phyloP scores from a whole-genome alignment of 768 basidiomycete genomes.

The Boletus reticulatus region DNA sequence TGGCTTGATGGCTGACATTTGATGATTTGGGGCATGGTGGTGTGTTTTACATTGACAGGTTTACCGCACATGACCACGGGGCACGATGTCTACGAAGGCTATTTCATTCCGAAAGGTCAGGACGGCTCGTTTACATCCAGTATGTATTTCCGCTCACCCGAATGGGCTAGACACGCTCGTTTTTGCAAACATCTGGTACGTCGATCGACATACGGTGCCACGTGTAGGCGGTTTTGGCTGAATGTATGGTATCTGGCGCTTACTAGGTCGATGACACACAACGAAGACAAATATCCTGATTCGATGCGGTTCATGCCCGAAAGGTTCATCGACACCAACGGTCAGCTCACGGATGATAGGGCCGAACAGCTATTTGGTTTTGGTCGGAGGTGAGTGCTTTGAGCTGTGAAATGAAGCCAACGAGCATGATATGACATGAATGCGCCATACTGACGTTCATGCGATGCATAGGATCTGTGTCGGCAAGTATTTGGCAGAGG shows the following conservation, averaged over 20 bases:
- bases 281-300: conserved; percentile 33
- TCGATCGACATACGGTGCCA: not conserved
- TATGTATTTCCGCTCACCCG: not conserved
- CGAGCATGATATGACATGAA: too few species aligned
- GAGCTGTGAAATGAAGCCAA: not conserved
- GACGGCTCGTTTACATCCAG: too few species aligned
- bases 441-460: too few species aligned
- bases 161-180: conserved; percentile 22
- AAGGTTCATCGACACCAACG: conserved; percentile 28
- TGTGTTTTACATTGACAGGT: conserved; percentile 10
- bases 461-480: conserved; percentile 29
- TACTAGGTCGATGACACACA: conserved; percentile 31
- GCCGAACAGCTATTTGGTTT: conserved; percentile 20
- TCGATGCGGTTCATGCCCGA: conserved; percentile 37
- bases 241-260: too few species aligned
- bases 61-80: conserved; percentile 35
- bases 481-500: conserved; percentile 43
- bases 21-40: not conserved
- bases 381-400: conserved; percentile 18
- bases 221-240: not conserved
- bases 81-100: conserved; percentile 44
- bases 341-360: conserved; percentile 27
- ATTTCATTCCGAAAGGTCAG: conserved; percentile 55
- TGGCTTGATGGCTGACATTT: not conserved
- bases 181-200: conserved; percentile 25